Evolutionary conservation across 345 rosid genomes (phyloP).

Genomic region (Cardiospermum halicacabum): DNA sequence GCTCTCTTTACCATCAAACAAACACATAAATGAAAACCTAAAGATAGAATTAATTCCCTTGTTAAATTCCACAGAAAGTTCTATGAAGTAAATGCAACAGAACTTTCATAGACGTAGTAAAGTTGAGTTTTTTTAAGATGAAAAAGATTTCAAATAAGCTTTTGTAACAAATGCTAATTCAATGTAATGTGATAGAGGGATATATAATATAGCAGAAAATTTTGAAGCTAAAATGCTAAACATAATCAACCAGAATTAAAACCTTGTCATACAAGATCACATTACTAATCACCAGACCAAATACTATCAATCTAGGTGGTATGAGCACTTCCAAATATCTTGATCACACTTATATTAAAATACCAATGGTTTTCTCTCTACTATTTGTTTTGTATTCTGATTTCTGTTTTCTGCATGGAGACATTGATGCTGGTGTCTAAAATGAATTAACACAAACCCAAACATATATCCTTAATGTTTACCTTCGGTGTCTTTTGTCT

Average conservation of each 20-base stretch:
- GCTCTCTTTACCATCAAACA: not conserved
- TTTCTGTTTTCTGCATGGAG: not conserved
- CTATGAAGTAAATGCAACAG: not conserved
- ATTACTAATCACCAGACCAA: not conserved
- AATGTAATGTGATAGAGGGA: not conserved
- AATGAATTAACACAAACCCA: not conserved
- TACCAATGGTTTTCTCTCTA: not conserved
- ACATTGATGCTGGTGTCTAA: not conserved
- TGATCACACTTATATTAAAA: not conserved
- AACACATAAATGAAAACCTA: not conserved
- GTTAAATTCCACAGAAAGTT: not conserved
- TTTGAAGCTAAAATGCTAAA: not conserved
- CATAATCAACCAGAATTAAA: not conserved
- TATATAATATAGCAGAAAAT: not conserved
- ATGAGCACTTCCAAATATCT: slow-evolving; percentile 4
- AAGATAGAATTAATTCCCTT: not conserved
- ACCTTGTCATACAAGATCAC: not conserved
- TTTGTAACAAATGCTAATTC: not conserved
- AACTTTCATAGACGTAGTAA: not conserved
- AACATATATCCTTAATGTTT: not conserved
- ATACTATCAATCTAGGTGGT: not conserved
- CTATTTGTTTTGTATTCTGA: not conserved
- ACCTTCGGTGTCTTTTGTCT: not conserved
- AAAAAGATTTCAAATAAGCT: not conserved
- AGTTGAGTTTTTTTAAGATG: not conserved